phyloP scores from a whole-genome alignment of 2,329 filamentous ascomycete genomes.

The Dothistroma septosporum region DNA sequence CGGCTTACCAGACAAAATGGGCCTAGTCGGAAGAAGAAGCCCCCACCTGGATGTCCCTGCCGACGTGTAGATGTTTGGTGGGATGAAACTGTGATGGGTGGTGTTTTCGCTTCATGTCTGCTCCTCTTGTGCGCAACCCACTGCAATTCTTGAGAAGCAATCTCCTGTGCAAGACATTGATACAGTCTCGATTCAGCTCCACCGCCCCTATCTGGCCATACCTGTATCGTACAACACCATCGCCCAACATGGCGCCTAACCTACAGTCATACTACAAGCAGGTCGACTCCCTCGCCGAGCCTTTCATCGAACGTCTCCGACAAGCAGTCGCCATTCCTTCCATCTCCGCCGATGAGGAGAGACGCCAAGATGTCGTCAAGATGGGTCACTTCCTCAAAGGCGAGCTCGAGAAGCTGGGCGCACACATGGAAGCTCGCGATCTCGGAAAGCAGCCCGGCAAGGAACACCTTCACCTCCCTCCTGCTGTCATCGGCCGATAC shows the following conservation, averaged over 20 bases:
- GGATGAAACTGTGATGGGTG: neutral
- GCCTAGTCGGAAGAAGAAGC: neutral
- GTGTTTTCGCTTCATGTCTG: neutral
- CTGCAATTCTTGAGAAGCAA: neutral
- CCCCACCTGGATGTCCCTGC: neutral
- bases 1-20: neutral
- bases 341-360: constrained; percentile 83
- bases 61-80: neutral
- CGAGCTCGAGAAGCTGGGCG: constrained; percentile 79
- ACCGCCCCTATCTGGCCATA: constrained; percentile 41
- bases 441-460: constrained; percentile 90
- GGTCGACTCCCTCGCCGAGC: constrained; percentile 72
- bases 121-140: neutral
- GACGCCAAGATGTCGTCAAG: constrained; percentile 85
- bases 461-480: constrained; percentile 85
- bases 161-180: neutral
- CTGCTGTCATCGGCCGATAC: constrained; percentile 87
- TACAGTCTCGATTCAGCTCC: neutral
- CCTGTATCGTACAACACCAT: constrained; percentile 38
- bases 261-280: constrained; percentile 90
- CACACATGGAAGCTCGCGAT: constrained; percentile 77
- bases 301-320: constrained; percentile 85
- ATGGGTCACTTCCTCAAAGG: constrained; percentile 89
- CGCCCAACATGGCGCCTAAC: constrained; percentile 71
- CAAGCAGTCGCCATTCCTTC: constrained; percentile 95